phyloP scores from a whole-genome alignment of 371 early-diverging fungal genomes.

The Mucor racemosus region DNA sequence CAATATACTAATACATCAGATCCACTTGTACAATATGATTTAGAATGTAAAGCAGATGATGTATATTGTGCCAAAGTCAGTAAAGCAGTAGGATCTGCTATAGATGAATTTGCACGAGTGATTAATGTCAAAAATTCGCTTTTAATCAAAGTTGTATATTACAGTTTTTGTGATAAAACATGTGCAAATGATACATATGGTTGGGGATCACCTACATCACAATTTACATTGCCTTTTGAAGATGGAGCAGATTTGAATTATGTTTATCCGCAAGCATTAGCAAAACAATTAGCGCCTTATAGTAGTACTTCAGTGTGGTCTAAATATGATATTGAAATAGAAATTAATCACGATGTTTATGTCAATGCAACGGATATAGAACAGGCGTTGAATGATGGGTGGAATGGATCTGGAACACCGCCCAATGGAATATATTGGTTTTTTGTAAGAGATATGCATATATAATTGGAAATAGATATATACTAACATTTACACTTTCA shows the following conservation, averaged over 20 bases:
- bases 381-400: conserved; percentile 29
- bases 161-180: conserved; percentile 40
- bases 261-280: conserved; percentile 54
- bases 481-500: not conserved
- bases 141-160: conserved; percentile 32
- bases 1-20: conserved; percentile 31
- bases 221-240: conserved; percentile 55
- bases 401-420: conserved; percentile 45
- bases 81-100: conserved; percentile 38
- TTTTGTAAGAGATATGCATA: conserved; percentile 23
- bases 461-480: not conserved
- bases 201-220: conserved; percentile 50
- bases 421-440: conserved; percentile 49
- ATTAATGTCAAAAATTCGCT: conserved; percentile 44
- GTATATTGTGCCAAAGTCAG: conserved; percentile 44
- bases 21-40: conserved; percentile 31
- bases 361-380: conserved; percentile 33
- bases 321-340: conserved; percentile 47
- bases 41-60: conserved; percentile 33
- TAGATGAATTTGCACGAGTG: conserved; percentile 42
- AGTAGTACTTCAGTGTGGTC: conserved; percentile 48
- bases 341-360: conserved; percentile 51
- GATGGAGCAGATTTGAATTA: conserved; percentile 54
- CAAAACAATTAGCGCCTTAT: conserved; percentile 52
- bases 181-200: conserved; percentile 47